Base-by-base conservation (phyloP, 495 filamentous ascomycete species). In the Penicillium steckii region DNA sequence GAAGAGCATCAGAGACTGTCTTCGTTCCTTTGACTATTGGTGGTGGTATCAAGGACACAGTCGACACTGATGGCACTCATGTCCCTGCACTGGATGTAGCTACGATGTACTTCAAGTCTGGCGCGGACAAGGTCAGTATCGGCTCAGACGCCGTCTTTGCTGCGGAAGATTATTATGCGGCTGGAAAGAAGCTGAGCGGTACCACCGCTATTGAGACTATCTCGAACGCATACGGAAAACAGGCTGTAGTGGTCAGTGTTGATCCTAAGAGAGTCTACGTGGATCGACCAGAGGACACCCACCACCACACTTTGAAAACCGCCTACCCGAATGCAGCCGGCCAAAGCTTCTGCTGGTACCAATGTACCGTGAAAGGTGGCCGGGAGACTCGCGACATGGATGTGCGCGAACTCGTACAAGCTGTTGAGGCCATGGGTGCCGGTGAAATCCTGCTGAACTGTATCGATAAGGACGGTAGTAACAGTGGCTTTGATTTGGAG, bases 61-160 rank as follows among this genome's bases (percentile, higher is more conserved):
- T 88, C 18, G 95, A 97, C 65, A 83, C 85, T 3, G 89, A 96
- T 70, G 94, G 95, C n/a, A 92, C 85, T 9, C 82, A 82, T 48
- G 80, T 93, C 2, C 84, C 89, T 9, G 94, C 94, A 4, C 82
- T 96, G 7, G 89, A 97, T 50, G 89, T 98, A 40, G 94, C 94
- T 8, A 92, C 86, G 4, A 85, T 97, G 81, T 98, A 98, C 77
- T 98, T 98, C 80, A 90, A 94, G 75, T 91, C 85, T 21, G 94
- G 94, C 29, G 94, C 94, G n/a, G 94, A 98, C 70, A 98, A 98
- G 77, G 91, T 98, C 15, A 96, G 91, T 43, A 96, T 98, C 60
- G 94, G 95, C 4, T 95, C 89, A 2, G 95, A 98, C 69, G 92
- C 94, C 41, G 94, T 97, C 9, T 80, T 82, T 27, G 92, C 92